Evolutionary conservation across 106 monocot species (phyloP).

Genomic region (Gastrodia elata): DNA sequence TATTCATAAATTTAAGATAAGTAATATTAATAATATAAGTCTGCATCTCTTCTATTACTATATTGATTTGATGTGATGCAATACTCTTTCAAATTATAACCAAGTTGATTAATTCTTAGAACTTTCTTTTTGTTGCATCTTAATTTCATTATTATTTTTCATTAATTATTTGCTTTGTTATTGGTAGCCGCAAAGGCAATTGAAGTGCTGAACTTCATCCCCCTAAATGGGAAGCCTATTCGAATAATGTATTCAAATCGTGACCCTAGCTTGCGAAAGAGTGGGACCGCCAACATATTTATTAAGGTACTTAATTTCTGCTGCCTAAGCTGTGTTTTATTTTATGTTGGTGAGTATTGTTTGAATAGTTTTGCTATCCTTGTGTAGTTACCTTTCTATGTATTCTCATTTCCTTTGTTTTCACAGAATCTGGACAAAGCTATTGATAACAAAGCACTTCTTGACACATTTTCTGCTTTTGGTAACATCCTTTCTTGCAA

Average conservation of each 20-base stretch:
- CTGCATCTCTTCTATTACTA: background rate
- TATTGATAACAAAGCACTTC: slow-evolving; percentile 58
- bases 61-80: background rate
- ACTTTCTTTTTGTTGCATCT: background rate
- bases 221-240: slow-evolving; percentile 74
- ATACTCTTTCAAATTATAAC: background rate
- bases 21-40: background rate
- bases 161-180: background rate
- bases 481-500: slow-evolving; percentile 89
- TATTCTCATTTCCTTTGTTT: background rate
- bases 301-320: slow-evolving; percentile 38
- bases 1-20: background rate
- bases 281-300: slow-evolving; percentile 71
- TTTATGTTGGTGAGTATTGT: background rate
- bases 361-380: background rate
- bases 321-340: background rate
- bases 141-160: background rate
- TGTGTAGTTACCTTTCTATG: background rate
- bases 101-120: background rate
- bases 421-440: slow-evolving; percentile 73
- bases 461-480: slow-evolving; percentile 75
- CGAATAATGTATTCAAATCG: slow-evolving; percentile 83
- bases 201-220: slow-evolving; percentile 64
- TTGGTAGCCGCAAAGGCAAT: slow-evolving; percentile 57
- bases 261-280: slow-evolving; percentile 56